A percentile compares a stretch with the other conserved stretches of the same genome.
Evolutionary conservation across 2,329 filamentous ascomycete species (phyloP).

Genomic region (Fonsecaea monophora): DNA sequence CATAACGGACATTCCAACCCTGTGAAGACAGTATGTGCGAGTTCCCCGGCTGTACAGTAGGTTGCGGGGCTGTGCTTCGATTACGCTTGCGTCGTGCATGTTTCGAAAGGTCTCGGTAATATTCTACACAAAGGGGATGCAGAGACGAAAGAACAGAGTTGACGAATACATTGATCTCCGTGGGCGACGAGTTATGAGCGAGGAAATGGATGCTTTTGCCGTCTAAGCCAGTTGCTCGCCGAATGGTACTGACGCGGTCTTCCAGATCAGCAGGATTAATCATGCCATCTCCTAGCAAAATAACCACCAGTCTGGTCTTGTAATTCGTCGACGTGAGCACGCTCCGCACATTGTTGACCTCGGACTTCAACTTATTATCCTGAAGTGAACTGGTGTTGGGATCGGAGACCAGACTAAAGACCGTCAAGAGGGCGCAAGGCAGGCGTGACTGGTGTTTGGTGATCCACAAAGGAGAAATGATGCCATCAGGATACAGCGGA

Average conservation of each 20-base stretch:
- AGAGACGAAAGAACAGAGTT: conserved; percentile 74
- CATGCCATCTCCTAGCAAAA: conserved; percentile 76
- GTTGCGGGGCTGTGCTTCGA: conserved; percentile 76
- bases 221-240: conserved; percentile 79
- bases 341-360: conserved; percentile 78
- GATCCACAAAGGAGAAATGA: conserved; percentile 82
- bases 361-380: conserved; percentile 85
- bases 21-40: conserved; percentile 83
- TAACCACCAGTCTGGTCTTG: conserved; percentile 77
- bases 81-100: conserved; percentile 88
- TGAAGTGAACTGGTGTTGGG: conserved; percentile 75
- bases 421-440: conserved; percentile 79
- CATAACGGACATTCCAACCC: conserved; percentile 92
- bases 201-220: conserved; percentile 86
- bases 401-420: conserved; percentile 78
- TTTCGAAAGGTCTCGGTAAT: conserved; percentile 93
- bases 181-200: conserved; percentile 72
- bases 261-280: conserved; percentile 68
- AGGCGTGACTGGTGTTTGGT: conserved; percentile 86
- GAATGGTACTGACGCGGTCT: conserved; percentile 79
- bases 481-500: conserved; percentile 83
- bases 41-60: conserved; percentile 83
- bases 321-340: conserved; percentile 67
- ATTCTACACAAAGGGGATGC: conserved; percentile 79
- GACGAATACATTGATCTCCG: conserved; percentile 75